Percentiles rank a stretch among this genome's conserved stretches.
Conservation (phyloP, 2,329 filamentous ascomycete genomes). For the Tolypocladium tundrense region DNA sequence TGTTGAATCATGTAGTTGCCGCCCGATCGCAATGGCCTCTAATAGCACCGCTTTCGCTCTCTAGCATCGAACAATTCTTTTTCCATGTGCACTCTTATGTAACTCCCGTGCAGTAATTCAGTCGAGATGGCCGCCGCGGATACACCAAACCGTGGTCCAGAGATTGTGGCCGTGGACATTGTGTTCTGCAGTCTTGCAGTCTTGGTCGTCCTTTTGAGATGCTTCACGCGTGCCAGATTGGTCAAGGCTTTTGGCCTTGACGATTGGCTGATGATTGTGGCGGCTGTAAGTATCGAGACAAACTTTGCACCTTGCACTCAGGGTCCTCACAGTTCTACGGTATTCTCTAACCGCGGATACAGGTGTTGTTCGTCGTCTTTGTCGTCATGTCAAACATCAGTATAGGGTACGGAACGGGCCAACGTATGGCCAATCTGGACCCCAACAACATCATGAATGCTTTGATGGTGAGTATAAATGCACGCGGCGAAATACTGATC, state of each 20-base stretch:
- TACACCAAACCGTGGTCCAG: constrained; percentile 13
- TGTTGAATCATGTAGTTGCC: not conserved
- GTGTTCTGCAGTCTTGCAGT: constrained; percentile 9
- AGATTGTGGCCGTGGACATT: constrained; percentile 16
- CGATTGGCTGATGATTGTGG: constrained; percentile 2
- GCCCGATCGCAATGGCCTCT: not conserved
- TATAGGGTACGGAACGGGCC: constrained; percentile 29
- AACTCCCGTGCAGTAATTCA: not conserved
- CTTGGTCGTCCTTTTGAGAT: constrained; percentile 9
- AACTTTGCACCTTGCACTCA: no score
- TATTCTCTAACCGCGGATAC: not conserved
- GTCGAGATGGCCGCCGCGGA: not conserved
- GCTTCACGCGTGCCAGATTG: constrained; percentile 4
- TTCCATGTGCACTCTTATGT: not conserved
- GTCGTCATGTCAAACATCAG: constrained; percentile 18
- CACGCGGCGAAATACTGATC: not conserved
- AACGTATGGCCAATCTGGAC: constrained; percentile 21
- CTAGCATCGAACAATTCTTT: not conserved
- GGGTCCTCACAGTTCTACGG: not conserved
- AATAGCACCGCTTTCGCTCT: not conserved
- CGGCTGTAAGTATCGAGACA: constrained; percentile 5
- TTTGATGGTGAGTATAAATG: constrained; percentile 18
- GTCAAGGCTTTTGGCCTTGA: constrained; percentile 5
- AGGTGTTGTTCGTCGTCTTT: constrained; percentile 27
- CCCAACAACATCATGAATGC: constrained; percentile 15